A percentile compares a stretch with the other conserved stretches of the same genome.
Conservation (phyloP, 495 filamentous ascomycete genomes). For the Aspergillus bridgeri region DNA sequence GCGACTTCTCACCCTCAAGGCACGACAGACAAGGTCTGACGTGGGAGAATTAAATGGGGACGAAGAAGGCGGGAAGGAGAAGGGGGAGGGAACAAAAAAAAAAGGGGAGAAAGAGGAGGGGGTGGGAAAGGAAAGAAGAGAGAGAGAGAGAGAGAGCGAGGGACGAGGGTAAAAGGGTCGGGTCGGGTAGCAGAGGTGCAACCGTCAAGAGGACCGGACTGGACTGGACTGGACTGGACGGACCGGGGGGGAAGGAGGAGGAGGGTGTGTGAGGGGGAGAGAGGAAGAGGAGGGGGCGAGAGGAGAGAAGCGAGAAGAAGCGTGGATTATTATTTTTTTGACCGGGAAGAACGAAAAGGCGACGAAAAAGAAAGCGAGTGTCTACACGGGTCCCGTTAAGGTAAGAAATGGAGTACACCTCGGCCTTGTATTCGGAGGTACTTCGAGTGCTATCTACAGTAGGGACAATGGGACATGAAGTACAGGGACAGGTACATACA, state of each 20-base stretch:
- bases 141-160: conserved; percentile 14
- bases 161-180: conserved; percentile 13
- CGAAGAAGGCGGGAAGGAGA: conserved; percentile 17
- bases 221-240: conserved; percentile 3
- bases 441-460: no score
- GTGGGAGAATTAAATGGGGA: conserved; percentile 18
- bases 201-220: conserved; percentile 3
- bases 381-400: not conserved
- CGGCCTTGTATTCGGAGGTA: no score
- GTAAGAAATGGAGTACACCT: not conserved
- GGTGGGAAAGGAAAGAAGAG: conserved; percentile 20
- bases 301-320: conserved; percentile 11
- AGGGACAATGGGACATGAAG: no score
- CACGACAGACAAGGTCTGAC: conserved; percentile 24
- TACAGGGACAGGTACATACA: no score
- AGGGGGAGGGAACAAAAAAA: conserved; percentile 15
- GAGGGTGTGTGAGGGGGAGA: conserved; percentile 6
- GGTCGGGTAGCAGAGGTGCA: conserved; percentile 10
- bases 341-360: conserved; percentile 19
- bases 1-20: conserved; percentile 18
- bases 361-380: conserved; percentile 12
- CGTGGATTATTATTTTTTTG: conserved; percentile 21
- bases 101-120: conserved; percentile 16
- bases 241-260: conserved; percentile 5
- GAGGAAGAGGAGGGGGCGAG: conserved; percentile 1